Percentiles rank a stretch among this genome's conserved stretches.
phyloP scores from a whole-genome alignment of 2,329 filamentous ascomycete species.

The Parafenestella ontariensis region DNA sequence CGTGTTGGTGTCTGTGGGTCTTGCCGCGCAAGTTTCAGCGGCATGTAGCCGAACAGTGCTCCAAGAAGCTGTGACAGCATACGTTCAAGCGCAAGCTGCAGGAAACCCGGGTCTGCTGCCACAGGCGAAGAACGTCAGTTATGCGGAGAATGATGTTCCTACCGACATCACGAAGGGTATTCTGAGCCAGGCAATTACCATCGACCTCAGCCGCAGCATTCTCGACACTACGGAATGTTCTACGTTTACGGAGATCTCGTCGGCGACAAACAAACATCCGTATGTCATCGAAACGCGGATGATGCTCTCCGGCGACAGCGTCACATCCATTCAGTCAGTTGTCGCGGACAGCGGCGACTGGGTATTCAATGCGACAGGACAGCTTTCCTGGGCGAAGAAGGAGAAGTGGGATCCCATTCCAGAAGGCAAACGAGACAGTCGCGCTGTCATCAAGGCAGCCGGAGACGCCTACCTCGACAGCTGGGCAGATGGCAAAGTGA shows the following conservation, averaged over 20 bases:
- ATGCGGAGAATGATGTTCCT: conserved; percentile 23
- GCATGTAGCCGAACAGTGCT: conserved; percentile 23
- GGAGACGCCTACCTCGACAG: conserved; percentile 35
- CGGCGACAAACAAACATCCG: conserved; percentile 23
- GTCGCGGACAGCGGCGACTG: conserved; percentile 29
- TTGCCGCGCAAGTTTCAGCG: conserved; percentile 15
- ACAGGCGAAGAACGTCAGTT: conserved; percentile 14
- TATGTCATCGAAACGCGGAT: conserved; percentile 31
- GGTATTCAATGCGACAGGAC: conserved; percentile 28
- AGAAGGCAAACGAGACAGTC: conserved; percentile 15
- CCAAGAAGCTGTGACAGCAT: conserved; percentile 15
- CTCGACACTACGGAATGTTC: conserved; percentile 29
- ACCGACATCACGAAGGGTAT: conserved; percentile 15
- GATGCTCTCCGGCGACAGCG: conserved; percentile 11
- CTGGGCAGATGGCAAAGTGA: conserved; percentile 29
- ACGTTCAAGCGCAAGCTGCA: conserved; percentile 23
- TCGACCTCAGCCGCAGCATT: conserved; percentile 26
- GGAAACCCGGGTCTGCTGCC: conserved; percentile 17
- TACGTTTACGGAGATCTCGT: conserved; percentile 27
- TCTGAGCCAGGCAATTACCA: conserved; percentile 16
- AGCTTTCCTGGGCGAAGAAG: conserved; percentile 12
- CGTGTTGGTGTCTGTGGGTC: neutral
- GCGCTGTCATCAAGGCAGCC: conserved; percentile 26
- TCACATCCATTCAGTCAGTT: conserved; percentile 21
- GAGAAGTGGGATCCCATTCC: conserved; percentile 26